Percentiles rank a stretch among this genome's conserved stretches.
Evolutionary conservation across 2,329 filamentous ascomycete genomes (phyloP).

Genomic region (Ceratocystis albifundus): DNA sequence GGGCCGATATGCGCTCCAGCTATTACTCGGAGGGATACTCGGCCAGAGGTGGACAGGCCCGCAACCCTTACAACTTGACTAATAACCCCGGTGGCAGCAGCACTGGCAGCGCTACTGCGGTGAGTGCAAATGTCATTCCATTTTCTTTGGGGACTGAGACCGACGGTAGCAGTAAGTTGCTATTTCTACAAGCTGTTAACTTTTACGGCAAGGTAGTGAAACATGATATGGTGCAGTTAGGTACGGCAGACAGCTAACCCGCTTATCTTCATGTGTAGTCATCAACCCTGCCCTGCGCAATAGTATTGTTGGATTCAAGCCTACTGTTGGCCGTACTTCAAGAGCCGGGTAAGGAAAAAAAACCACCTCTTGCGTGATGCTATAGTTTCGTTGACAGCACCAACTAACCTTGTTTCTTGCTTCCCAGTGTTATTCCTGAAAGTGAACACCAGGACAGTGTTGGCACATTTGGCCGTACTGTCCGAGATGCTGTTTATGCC

Average conservation of each 20-base stretch:
- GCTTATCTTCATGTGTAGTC: slow-evolving; percentile 31
- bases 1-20: slow-evolving; percentile 59
- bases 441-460: slow-evolving; percentile 57
- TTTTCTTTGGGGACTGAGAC: slow-evolving; percentile 65
- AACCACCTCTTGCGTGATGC: neutral
- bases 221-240: neutral
- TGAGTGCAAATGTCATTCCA: slow-evolving; percentile 50
- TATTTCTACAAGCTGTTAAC: too few species aligned
- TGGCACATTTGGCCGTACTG: slow-evolving; percentile 54
- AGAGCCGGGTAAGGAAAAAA: slow-evolving; percentile 33
- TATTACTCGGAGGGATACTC: slow-evolving; percentile 59
- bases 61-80: slow-evolving; percentile 57
- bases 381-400: neutral
- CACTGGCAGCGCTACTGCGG: slow-evolving; percentile 53
- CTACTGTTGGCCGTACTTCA: slow-evolving; percentile 62
- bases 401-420: neutral
- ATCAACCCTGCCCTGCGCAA: slow-evolving; percentile 62
- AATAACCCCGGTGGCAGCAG: slow-evolving; percentile 57
- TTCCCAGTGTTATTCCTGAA: slow-evolving; percentile 47
- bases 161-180: slow-evolving; percentile 45
- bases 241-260: neutral
- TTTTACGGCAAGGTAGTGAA: neutral
- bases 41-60: slow-evolving; percentile 50
- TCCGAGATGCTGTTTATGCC: slow-evolving; percentile 55
- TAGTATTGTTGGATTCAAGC: slow-evolving; percentile 60